Base-by-base conservation (phyloP, 1,284 basidiomycete species). In the Marasmius fiardii region DNA sequence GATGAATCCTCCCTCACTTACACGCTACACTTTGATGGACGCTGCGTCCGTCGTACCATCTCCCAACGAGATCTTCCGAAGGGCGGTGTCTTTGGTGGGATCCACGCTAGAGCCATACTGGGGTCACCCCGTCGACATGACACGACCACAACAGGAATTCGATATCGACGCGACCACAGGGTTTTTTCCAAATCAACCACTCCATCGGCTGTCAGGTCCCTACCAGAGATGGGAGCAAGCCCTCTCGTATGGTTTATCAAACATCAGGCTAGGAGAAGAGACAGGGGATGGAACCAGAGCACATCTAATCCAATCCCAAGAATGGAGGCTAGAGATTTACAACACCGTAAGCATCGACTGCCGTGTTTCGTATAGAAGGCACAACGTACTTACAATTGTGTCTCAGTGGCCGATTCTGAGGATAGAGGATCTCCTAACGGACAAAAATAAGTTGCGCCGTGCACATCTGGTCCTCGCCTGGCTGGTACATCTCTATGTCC, bases 391-490 rank as follows among this genome's bases (percentile, higher is more conserved):
- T 35, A 35, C 57, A 11, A 43, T 12, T 20, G 41, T 53, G 61
- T 62, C 60, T 54, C 61, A 91, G 89, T 86, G 91, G 77, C 86
- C 88, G 2, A 73, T 86, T 33, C 74, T 95, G 26, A 77, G 81
- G 55, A 82, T 80, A 3, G 71, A 74, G 23, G 64, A 68, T 8
- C 77, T 93, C 26, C 72, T 75, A 21, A 64, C 67, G 31, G 79
- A 88, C 60, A 69, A 82, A 39, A 82, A 84, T 14, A 71, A 78
- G 43, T 78, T 92, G 8, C 87, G 95, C 57, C 83, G 95, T 49
- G 94, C 92, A 1, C 93, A 97, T 71, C 77, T 91, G 65, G 91
- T 98, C 49, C 81, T 98, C 49, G 83, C 94, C 10, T 97, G 90
- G 80, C 80, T 98, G 31, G 81, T 90, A 28, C 92, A 95, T 72